phyloP scores from a whole-genome alignment of 345 rosid species.

The Kandelia obovata region DNA sequence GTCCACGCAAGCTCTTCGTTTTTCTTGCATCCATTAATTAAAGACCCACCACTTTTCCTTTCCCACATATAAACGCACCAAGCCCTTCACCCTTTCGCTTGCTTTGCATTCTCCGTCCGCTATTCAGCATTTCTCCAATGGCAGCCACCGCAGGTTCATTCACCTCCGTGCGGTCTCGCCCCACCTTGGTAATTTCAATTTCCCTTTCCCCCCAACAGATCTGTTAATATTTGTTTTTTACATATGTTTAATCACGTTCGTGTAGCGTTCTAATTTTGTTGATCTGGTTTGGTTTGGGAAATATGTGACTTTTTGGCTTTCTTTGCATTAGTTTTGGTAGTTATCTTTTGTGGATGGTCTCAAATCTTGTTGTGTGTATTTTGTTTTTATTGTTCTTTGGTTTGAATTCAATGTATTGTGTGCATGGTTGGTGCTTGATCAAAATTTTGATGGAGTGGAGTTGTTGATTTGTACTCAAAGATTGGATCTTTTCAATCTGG shows the following conservation, averaged over 20 bases:
- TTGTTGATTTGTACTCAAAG: neutral
- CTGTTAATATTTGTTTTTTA: neutral
- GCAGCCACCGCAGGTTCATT: constrained; percentile 37
- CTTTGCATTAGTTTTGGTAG: neutral
- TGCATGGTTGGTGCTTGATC: no score
- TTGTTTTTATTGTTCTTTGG: neutral
- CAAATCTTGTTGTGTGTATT: neutral
- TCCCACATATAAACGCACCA: neutral
- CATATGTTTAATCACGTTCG: neutral
- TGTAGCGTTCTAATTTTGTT: neutral
- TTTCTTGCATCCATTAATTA: no score
- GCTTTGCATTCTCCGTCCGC: constrained; percentile 39
- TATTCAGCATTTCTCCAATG: constrained; percentile 27
- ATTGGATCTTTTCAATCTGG: neutral
- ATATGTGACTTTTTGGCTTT: neutral
- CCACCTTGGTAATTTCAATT: constrained; percentile 1
- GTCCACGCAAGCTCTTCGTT: no score
- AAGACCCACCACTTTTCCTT: no score
- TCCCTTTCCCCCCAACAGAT: neutral
- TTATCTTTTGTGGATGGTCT: neutral
- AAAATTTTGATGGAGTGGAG: neutral
- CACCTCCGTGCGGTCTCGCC: constrained; percentile 37
- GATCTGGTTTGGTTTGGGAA: neutral
- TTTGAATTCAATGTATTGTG: neutral
- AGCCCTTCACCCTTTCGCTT: constrained; percentile 12